A percentile compares a stretch with the other conserved stretches of the same genome.
Conservation (phyloP, 2,329 filamentous ascomycete species). For the Penicillium glabrum region DNA sequence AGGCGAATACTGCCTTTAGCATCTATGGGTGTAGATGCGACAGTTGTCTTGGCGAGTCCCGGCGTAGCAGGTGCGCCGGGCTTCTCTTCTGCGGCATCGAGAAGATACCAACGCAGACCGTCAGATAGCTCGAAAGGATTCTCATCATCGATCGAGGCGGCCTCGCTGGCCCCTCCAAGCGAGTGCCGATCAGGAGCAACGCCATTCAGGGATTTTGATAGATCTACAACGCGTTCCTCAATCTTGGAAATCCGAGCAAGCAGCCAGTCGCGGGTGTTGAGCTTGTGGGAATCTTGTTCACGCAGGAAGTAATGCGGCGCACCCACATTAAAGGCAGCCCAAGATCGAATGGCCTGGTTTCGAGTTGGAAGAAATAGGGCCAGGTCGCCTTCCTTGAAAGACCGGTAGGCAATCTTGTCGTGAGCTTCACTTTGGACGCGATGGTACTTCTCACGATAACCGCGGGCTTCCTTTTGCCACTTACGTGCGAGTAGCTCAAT, state of each 20-base stretch:
- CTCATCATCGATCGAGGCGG: conserved; percentile 71
- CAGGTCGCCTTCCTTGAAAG: conserved; percentile 95
- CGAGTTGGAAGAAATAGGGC: conserved; percentile 91
- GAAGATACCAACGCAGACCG: conserved; percentile 91
- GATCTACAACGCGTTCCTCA: conserved; percentile 88
- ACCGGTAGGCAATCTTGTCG: conserved; percentile 92
- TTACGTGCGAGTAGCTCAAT: conserved; percentile 91
- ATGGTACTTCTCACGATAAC: conserved; percentile 85
- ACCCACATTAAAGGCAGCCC: conserved; percentile 97
- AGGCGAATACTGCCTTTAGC: conserved; percentile 68
- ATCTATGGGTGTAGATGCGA: conserved; percentile 82
- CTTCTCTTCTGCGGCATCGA: conserved; percentile 92
- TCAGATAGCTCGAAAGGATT: conserved; percentile 97
- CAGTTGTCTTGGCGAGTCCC: conserved; percentile 86
- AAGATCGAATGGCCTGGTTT: conserved; percentile 90
- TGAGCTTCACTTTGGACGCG: conserved; percentile 79
- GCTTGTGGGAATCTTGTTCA: conserved; percentile 83
- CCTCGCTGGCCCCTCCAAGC: conserved; percentile 53
- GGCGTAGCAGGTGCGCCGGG: conserved; percentile 88
- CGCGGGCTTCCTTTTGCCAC: conserved; percentile 83
- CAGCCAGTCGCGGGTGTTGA: conserved; percentile 89
- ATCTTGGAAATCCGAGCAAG: conserved; percentile 88
- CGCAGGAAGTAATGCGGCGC: conserved; percentile 96
- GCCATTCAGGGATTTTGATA: conserved; percentile 72
- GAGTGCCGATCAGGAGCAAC: conserved; percentile 53